Evolutionary conservation across 441 rosid species (phyloP).

Genomic region (Gossypium laxum): DNA sequence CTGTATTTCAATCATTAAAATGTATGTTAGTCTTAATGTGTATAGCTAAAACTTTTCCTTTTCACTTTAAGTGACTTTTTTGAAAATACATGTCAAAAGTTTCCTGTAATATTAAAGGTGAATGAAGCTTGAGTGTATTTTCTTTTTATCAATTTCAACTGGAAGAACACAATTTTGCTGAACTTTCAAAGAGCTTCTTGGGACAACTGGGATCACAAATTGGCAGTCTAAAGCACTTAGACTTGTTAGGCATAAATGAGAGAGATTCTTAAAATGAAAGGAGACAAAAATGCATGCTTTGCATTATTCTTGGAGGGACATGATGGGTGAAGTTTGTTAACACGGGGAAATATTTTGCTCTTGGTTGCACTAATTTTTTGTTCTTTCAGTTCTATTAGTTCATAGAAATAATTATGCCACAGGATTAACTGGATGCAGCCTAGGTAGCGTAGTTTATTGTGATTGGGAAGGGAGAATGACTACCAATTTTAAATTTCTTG

Average conservation of each 20-base stretch:
- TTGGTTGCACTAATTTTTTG: neutral
- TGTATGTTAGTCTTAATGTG: neutral
- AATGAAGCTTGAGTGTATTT: neutral
- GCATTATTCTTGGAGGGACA: neutral
- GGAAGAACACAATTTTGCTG: neutral
- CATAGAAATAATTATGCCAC: neutral
- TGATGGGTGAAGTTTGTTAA: neutral
- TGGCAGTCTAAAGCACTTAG: slow-evolving; percentile 4
- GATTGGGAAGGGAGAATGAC: neutral
- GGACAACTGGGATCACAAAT: neutral
- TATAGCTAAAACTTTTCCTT: neutral
- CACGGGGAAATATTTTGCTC: neutral
- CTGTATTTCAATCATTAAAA: neutral
- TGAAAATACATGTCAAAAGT: neutral
- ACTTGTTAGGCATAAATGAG: neutral
- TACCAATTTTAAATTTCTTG: neutral
- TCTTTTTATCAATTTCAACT: neutral
- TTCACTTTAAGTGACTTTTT: neutral
- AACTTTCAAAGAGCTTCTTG: neutral
- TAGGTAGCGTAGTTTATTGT: neutral
- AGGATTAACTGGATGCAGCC: neutral
- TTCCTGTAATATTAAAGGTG: neutral
- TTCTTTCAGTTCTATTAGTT: neutral
- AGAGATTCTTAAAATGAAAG: slow-evolving; percentile 5
- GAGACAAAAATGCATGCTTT: neutral